A percentile compares a stretch with the other conserved stretches of the same genome.
These are phyloP conservation scores for Cryptosporidium andersoni DNA, from an alignment of 169 alveolate species.

Conservation along the genomic window DNA sequence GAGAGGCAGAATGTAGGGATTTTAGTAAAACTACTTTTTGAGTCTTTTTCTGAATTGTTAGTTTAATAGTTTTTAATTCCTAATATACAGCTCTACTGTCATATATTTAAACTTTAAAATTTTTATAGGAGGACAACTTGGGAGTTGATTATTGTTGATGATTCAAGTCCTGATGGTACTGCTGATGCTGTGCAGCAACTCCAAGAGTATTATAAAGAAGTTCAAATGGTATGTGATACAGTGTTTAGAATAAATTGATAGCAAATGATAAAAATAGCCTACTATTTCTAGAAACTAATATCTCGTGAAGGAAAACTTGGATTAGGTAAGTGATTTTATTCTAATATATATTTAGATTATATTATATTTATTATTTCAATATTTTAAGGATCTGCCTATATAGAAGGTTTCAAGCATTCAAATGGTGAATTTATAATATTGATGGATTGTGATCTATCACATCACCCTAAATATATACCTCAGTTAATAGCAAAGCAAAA, in stretches of 20 bases:
- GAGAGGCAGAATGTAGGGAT: conserved; percentile 94
- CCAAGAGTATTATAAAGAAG: conserved; percentile 86
- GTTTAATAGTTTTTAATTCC: background rate
- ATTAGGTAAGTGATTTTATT: conserved; percentile 77
- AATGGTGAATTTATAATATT: conserved; percentile 91
- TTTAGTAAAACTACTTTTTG: conserved; percentile 85
- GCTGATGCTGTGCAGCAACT: conserved; percentile 84
- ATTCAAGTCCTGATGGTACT: conserved; percentile 95
- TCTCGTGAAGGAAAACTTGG: conserved; percentile 94
- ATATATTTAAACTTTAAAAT: conserved; percentile 60
- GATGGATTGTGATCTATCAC: conserved; percentile 98
- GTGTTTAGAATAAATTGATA: conserved; percentile 27
- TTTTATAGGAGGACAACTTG: conserved; percentile 73
- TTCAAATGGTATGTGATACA: conserved; percentile 72
- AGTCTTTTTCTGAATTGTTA: conserved; percentile 84
- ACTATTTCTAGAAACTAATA: conserved; percentile 77
- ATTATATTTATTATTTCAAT: conserved; percentile 88
- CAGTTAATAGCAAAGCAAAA: conserved; percentile 89
- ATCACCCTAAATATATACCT: conserved; percentile 93
- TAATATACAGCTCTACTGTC: background rate
- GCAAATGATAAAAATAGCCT: background rate
- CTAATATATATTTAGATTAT: background rate
- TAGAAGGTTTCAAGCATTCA: conserved; percentile 91
- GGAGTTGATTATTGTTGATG: conserved; percentile 94
- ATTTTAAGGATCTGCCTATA: conserved; percentile 96